Percentiles rank a stretch among this genome's conserved stretches.
Conservation (phyloP, 352 stramenopile species). For the Pythium phragmiticola region DNA sequence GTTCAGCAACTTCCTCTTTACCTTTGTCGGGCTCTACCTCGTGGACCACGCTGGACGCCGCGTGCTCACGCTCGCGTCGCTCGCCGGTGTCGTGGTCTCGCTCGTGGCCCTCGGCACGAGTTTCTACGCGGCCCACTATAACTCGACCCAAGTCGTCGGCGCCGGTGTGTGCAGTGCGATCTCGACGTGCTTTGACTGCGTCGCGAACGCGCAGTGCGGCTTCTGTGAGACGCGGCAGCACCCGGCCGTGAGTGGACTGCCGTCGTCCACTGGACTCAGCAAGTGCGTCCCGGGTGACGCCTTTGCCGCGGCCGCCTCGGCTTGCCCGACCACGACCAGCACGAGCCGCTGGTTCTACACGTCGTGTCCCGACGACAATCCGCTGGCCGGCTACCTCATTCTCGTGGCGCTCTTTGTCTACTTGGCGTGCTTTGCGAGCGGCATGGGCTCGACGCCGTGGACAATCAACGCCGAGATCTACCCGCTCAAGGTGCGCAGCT, state of each 20-base stretch:
- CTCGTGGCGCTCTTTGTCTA: conserved; percentile 69
- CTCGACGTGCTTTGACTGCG: conserved; percentile 67
- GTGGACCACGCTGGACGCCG: conserved; percentile 50
- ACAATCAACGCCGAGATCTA: conserved; percentile 96
- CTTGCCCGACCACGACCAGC: conserved; percentile 7
- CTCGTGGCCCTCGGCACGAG: conserved; percentile 41
- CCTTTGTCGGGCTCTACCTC: conserved; percentile 59
- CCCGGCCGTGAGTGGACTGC: conserved; percentile 1
- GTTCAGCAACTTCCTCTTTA: conserved; percentile 73
- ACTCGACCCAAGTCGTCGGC: conserved; percentile 34
- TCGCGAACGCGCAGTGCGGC: conserved; percentile 58
- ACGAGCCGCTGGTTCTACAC: conserved; percentile 39
- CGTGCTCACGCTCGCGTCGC: conserved; percentile 47
- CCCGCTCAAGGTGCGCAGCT: conserved; percentile 81
- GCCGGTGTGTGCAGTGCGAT: conserved; percentile 38
- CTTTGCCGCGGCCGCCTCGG: conserved; percentile 25
- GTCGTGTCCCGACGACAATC: conserved; percentile 51
- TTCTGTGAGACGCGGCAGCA: conserved; percentile 32
- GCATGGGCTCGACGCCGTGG: conserved; percentile 91
- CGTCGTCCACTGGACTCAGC: not conserved
- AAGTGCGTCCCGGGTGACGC: conserved; percentile 17
- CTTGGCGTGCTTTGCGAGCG: conserved; percentile 72
- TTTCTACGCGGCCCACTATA: conserved; percentile 40
- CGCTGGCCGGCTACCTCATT: conserved; percentile 45
- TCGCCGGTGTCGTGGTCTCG: conserved; percentile 43